These are phyloP conservation scores for Lasiosphaeris hirsuta DNA, from an alignment of 495 filamentous ascomycete genomes.

Conservation along the genomic window DNA sequence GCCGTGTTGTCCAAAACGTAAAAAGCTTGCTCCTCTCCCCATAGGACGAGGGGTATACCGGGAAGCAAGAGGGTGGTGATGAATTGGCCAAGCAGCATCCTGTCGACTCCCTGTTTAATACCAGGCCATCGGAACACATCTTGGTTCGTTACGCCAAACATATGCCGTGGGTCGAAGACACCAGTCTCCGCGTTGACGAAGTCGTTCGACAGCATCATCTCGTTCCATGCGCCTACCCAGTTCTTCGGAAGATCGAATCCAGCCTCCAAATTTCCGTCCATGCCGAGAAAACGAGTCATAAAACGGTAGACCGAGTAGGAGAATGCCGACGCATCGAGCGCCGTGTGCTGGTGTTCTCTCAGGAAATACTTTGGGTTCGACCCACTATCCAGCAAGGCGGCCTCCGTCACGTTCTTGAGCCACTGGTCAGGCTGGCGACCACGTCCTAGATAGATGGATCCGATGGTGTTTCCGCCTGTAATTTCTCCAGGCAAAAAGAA, in stretches of 20 bases:
- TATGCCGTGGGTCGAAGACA: slow-evolving; percentile 64
- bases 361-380: slow-evolving; percentile 50
- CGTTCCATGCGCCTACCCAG: slow-evolving; percentile 60
- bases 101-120: slow-evolving; percentile 57
- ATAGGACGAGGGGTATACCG: slow-evolving; percentile 61
- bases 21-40: slow-evolving; percentile 70
- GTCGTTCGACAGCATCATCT: slow-evolving; percentile 61
- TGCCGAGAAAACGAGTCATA: slow-evolving; percentile 61
- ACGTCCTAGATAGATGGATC: slow-evolving; percentile 63
- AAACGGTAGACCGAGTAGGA: slow-evolving; percentile 69
- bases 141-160: slow-evolving; percentile 68
- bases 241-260: slow-evolving; percentile 57
- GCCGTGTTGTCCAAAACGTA: slow-evolving; percentile 67
- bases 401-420: slow-evolving; percentile 45
- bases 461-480: slow-evolving; percentile 59
- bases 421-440: slow-evolving; percentile 57
- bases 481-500: slow-evolving; percentile 67
- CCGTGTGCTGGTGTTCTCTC: slow-evolving; percentile 49
- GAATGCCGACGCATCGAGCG: slow-evolving; percentile 63
- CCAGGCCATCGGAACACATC: slow-evolving; percentile 73
- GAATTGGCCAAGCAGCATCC: slow-evolving; percentile 58
- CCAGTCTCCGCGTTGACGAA: slow-evolving; percentile 64
- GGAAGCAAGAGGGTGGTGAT: slow-evolving; percentile 63
- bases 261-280: slow-evolving; percentile 61
- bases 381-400: slow-evolving; percentile 29